A percentile compares a stretch with the other conserved stretches of the same genome.
phyloP scores from a whole-genome alignment of 1,139 yeast genomes.

The Zhuliangozyma blackwelliae region DNA sequence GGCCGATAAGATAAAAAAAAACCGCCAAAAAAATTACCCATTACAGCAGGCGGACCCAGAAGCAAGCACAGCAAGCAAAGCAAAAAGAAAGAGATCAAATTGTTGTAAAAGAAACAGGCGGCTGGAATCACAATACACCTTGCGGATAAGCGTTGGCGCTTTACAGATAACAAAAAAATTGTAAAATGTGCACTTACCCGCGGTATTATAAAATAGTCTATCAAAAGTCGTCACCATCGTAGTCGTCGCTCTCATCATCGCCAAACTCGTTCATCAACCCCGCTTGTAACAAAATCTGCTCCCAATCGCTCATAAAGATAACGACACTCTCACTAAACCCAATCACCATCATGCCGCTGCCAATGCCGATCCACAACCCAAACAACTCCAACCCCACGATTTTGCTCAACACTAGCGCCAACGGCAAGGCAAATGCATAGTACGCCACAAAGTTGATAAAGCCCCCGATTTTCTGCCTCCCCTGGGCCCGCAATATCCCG shows the following conservation, averaged over 20 bases:
- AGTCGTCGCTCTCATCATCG: conserved; percentile 16
- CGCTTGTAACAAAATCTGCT: conserved; percentile 30
- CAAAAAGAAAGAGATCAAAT: no score
- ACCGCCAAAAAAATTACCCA: no score
- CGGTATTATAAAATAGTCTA: no score
- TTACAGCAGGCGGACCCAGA: no score
- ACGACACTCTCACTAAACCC: conserved; percentile 53
- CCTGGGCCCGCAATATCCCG: conserved; percentile 83
- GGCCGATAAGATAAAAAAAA: no score
- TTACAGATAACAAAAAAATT: no score
- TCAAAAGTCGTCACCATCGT: no score
- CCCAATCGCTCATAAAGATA: conserved; percentile 41
- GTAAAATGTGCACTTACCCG: no score
- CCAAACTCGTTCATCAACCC: conserved; percentile 22
- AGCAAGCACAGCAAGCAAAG: no score
- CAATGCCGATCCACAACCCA: conserved; percentile 91
- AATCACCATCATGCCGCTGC: conserved; percentile 68
- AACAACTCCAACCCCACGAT: conserved; percentile 45
- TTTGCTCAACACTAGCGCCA: conserved; percentile 64
- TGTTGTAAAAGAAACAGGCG: no score
- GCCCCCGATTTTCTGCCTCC: conserved; percentile 82
- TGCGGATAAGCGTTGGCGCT: no score
- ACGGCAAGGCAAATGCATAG: conserved; percentile 59
- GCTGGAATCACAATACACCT: no score
- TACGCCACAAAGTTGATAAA: conserved; percentile 70